Conservation (phyloP, 805 yeast species). For the Zygosaccharomyces pseudorouxii region DNA sequence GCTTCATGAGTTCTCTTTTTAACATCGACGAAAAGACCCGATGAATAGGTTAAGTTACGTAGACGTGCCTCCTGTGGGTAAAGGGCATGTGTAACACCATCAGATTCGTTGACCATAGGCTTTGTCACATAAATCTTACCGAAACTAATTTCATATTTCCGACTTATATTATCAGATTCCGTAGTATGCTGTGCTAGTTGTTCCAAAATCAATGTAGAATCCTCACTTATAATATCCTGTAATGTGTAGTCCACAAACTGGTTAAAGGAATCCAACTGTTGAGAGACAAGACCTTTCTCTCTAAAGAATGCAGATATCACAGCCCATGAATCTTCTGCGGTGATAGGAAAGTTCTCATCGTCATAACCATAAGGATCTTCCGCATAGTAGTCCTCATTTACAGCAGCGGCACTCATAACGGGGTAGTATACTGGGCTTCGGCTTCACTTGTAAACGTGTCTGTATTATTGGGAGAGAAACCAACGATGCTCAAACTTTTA, state of each 20-base stretch:
- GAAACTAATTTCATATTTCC: conserved; percentile 93
- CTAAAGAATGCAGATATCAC: conserved; percentile 94
- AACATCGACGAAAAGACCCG: conserved; percentile 95
- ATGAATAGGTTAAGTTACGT: conserved; percentile 91
- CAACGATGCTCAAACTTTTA: not conserved
- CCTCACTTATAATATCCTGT: conserved; percentile 96
- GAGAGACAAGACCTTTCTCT: conserved; percentile 95
- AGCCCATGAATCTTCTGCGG: conserved; percentile 99
- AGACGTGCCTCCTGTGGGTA: conserved; percentile 97
- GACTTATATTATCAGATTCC: conserved; percentile 82
- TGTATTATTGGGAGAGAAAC: not conserved
- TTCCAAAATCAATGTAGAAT: conserved; percentile 86
- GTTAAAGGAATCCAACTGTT: conserved; percentile 96
- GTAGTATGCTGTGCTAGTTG: conserved; percentile 97
- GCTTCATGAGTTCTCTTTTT: conserved; percentile 82
- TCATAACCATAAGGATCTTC: conserved; percentile 72
- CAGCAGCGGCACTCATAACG: conserved; percentile 11
- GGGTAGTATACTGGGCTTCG: not conserved
- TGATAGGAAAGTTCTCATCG: conserved; percentile 65
- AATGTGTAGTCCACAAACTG: conserved; percentile 95
- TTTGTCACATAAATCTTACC: conserved; percentile 95
- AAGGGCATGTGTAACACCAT: conserved; percentile 98
- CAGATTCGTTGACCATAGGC: conserved; percentile 98
- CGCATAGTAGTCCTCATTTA: conserved; percentile 33
- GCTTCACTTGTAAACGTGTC: not conserved